Percentiles rank a stretch among this genome's conserved stretches.
Conservation (phyloP, 2,329 filamentous ascomycete species). For the Ophiostoma sp. region DNA sequence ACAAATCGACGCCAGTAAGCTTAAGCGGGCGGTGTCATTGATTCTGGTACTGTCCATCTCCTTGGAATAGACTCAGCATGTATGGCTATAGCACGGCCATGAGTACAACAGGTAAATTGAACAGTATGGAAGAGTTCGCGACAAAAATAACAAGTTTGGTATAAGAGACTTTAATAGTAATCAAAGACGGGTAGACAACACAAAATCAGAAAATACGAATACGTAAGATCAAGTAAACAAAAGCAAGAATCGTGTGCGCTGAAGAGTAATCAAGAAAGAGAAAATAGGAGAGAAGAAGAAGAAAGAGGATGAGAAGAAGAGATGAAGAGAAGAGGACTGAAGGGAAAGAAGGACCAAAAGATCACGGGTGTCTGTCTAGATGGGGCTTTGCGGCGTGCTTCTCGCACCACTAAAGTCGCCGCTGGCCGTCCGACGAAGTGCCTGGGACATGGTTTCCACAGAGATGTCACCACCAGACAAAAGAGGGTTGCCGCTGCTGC, state of each 20-base stretch:
- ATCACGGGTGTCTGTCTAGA: conserved; percentile 27
- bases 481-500: not conserved
- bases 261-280: not conserved
- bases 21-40: not conserved
- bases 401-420: conserved; percentile 60
- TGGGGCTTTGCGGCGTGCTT: conserved; percentile 55
- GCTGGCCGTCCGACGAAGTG: conserved; percentile 76
- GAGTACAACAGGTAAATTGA: not conserved
- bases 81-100: not conserved
- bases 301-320: conserved; percentile 1
- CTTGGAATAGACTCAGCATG: not conserved
- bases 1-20: not conserved
- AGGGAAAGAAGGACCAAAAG: not conserved
- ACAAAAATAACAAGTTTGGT: not conserved
- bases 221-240: not conserved
- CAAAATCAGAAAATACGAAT: not conserved
- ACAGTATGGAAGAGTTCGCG: not conserved
- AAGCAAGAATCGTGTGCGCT: conserved; percentile 10
- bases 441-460: conserved; percentile 91
- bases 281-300: not conserved
- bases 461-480: conserved; percentile 57
- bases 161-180: not conserved
- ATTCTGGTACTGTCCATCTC: not conserved
- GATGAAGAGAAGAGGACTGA: conserved; percentile 6
- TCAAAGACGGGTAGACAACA: not conserved